A percentile compares a stretch with the other conserved stretches of the same genome.
These are phyloP conservation scores for Spongispora temasekensis DNA, from an alignment of 1,284 basidiomycete species.

Conservation along the genomic window DNA sequence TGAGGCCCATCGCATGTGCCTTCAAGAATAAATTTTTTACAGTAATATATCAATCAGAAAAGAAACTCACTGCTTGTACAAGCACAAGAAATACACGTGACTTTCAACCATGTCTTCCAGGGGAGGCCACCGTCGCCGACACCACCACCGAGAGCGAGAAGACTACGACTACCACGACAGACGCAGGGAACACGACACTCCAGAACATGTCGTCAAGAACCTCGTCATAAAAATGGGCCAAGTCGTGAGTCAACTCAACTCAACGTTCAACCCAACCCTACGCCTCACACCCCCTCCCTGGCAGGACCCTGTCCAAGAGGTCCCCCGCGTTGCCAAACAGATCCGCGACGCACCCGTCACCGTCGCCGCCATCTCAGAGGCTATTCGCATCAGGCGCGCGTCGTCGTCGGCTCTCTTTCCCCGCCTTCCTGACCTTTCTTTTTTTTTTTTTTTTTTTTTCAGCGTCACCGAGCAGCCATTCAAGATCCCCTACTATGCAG, in stretches of 20 bases:
- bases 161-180: constrained; percentile 64
- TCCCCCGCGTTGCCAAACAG: constrained; percentile 64
- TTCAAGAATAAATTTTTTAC: no score
- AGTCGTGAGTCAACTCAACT: constrained; percentile 60
- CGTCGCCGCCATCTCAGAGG: constrained; percentile 68
- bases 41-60: no score
- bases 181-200: constrained; percentile 66
- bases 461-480: constrained; percentile 88
- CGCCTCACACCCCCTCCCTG: constrained; percentile 13
- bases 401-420: no score
- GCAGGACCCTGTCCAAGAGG: constrained; percentile 70
- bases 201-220: constrained; percentile 70
- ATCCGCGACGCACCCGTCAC: constrained; percentile 60
- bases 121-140: constrained; percentile 43
- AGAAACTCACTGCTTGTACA: no score
- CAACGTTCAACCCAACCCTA: not conserved
- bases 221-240: constrained; percentile 79
- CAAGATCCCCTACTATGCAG: constrained; percentile 88
- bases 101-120: constrained; percentile 42
- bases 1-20: no score
- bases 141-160: constrained; percentile 41
- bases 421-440: no score
- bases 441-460: no score
- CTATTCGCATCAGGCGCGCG: constrained; percentile 70
- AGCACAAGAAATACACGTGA: constrained; percentile 4